A percentile compares a stretch with the other conserved stretches of the same genome.
These are phyloP conservation scores for Aspergillus ibericus DNA, from an alignment of 2,329 filamentous ascomycete genomes.

Conservation along the genomic window DNA sequence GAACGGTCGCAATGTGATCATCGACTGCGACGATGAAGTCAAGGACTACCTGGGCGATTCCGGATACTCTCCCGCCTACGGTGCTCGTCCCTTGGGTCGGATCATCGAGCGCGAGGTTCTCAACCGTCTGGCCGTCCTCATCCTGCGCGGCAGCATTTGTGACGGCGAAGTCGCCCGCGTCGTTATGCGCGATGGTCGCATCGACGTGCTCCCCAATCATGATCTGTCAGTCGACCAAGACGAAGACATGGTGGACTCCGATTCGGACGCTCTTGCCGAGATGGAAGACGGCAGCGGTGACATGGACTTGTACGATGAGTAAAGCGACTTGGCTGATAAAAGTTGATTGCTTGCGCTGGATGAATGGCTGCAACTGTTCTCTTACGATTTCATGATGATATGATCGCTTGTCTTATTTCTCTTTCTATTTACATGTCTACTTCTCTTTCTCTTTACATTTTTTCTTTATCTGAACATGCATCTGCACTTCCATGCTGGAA, in stretches of 20 bases:
- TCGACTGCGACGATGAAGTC: conserved; percentile 78
- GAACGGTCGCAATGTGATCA: conserved; percentile 83
- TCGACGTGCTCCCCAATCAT: conserved; percentile 83
- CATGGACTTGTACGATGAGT: conserved; percentile 59
- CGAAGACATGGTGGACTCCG: conserved; percentile 72
- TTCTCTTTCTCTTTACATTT: not conserved
- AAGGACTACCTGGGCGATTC: conserved; percentile 90
- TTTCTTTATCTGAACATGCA: not conserved
- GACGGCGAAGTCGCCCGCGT: conserved; percentile 84
- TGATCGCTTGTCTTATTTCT: not conserved
- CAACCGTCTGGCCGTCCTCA: conserved; percentile 87
- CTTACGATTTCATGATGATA: conserved; percentile 3
- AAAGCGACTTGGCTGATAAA: not conserved
- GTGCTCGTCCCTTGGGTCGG: conserved; percentile 80
- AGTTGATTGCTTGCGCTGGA: not conserved
- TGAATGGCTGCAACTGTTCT: not conserved
- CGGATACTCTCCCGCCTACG: conserved; percentile 93
- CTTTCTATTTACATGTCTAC: not conserved
- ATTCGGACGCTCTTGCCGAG: conserved; percentile 74
- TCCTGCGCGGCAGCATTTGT: conserved; percentile 77
- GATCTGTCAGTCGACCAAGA: conserved; percentile 63
- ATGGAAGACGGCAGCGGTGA: conserved; percentile 58
- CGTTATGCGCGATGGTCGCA: conserved; percentile 74
- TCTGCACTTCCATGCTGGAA: not conserved
- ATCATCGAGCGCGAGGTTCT: conserved; percentile 97